Conservation (phyloP, 345 rosid genomes). For the Sisymbrium irio region DNA sequence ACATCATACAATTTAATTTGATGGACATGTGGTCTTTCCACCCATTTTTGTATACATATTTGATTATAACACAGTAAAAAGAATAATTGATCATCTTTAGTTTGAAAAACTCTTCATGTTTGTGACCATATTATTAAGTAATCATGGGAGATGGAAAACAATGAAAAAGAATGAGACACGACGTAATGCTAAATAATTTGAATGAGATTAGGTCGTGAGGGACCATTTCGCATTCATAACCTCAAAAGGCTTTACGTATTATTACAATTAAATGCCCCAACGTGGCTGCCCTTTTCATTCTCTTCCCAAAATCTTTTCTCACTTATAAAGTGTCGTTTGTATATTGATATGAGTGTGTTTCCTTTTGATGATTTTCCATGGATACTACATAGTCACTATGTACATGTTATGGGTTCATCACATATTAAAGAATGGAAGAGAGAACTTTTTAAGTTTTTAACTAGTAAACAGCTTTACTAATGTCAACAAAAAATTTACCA, state of each 20-base stretch:
- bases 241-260: conserved; percentile 17
- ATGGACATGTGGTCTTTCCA: background rate
- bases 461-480: too few relatives aligned
- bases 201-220: conserved; percentile 30
- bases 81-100: background rate
- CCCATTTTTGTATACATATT: background rate
- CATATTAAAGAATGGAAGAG: too few relatives aligned
- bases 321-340: background rate
- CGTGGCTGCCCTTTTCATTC: conserved; percentile 34
- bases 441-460: too few relatives aligned
- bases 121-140: background rate
- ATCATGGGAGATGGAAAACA: background rate
- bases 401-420: too few relatives aligned
- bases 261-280: conserved; percentile 13
- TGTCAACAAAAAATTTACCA: too few relatives aligned
- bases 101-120: background rate
- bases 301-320: conserved; percentile 1
- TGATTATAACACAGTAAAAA: background rate
- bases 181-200: background rate
- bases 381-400: too few relatives aligned
- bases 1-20: background rate
- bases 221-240: conserved; percentile 36
- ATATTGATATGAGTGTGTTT: background rate
- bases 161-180: background rate
- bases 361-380: background rate